Evolutionary conservation across 2,329 filamentous ascomycete genomes (phyloP), one percentile per base, ranked within the genome.

Genomic region (Ceratocystis variospora): DNA sequence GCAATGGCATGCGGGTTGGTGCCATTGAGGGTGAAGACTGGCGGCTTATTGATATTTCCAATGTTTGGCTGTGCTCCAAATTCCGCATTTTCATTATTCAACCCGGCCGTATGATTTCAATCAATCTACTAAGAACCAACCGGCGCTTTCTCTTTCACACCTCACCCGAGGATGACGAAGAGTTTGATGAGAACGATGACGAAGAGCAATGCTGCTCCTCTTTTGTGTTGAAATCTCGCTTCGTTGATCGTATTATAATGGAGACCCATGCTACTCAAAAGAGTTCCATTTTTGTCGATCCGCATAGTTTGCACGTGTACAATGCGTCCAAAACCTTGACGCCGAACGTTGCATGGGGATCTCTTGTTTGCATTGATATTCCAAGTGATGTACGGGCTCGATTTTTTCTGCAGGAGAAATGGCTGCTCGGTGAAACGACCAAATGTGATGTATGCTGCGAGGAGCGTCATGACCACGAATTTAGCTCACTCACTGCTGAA

Each of bases 1-100:
- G 37, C n/a, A 68, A 68, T 44, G 67, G 67, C 17, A 63, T 68
- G 31, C 64, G 63, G 3, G 45, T 62, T 22, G 67, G 67, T 6
- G 48, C 67, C 1, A 63, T 68, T 61, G 67, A 66, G 19, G 67
- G 67, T 3, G 53, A 66, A 10, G 67, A 68, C 22, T 68, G 67
- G 67, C 45, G 61, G 19, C 33, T 68, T 28, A 44, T 33, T 19
- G 67, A 66, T 15, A 62, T 68, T 17, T 61, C 67, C 2, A 31
- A 46, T n/a, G 46, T 48, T 50, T 68, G 67, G 67, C 19, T 64
- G 31, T 68, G 67, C 53, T 63, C 64, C 8, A 66, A 63, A 41
- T 68, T 68, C 22, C 61, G 61, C 28, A 62, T 68, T 5, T 68
- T 48, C 44, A 44, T 59, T n/a, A 53, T 63, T 12, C 19, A 31